Conservation (phyloP, 495 filamentous ascomycete species). For the Neurospora sp. region DNA sequence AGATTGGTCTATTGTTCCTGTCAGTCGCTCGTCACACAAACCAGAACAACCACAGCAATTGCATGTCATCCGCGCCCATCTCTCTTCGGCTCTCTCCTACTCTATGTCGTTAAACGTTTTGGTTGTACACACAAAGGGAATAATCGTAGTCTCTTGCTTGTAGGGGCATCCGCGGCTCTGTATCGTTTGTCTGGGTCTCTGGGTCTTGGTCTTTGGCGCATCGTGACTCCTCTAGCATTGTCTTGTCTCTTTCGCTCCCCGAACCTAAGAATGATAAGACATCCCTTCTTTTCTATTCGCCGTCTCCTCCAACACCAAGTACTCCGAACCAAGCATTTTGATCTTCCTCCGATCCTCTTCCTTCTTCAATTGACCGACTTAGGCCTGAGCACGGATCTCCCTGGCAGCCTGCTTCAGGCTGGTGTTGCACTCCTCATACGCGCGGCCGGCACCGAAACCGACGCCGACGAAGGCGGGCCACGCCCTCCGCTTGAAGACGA, state of each 20-base stretch:
- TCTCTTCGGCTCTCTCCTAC: background rate
- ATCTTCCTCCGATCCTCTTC: background rate
- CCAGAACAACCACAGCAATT: background rate
- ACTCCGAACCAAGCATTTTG: background rate
- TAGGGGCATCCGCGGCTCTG: background rate
- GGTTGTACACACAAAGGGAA: background rate
- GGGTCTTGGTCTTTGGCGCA: background rate
- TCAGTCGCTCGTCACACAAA: background rate
- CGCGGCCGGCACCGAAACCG: constrained; percentile 90
- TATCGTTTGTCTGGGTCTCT: background rate
- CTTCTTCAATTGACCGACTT: background rate
- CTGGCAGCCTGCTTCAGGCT: constrained; percentile 46
- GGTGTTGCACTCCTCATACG: constrained; percentile 84
- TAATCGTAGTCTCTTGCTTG: background rate
- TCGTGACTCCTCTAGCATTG: background rate
- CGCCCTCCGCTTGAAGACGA: constrained; percentile 92
- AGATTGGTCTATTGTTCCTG: background rate
- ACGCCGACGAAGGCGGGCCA: constrained; percentile 90
- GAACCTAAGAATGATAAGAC: background rate
- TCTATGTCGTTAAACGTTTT: background rate
- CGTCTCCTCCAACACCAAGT: background rate
- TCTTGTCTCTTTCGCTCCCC: background rate
- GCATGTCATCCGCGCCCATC: background rate
- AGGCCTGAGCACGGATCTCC: constrained; percentile 38
- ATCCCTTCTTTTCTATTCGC: background rate